phyloP scores from a whole-genome alignment of 495 filamentous ascomycete species.

The Trichoderma gamsii region DNA sequence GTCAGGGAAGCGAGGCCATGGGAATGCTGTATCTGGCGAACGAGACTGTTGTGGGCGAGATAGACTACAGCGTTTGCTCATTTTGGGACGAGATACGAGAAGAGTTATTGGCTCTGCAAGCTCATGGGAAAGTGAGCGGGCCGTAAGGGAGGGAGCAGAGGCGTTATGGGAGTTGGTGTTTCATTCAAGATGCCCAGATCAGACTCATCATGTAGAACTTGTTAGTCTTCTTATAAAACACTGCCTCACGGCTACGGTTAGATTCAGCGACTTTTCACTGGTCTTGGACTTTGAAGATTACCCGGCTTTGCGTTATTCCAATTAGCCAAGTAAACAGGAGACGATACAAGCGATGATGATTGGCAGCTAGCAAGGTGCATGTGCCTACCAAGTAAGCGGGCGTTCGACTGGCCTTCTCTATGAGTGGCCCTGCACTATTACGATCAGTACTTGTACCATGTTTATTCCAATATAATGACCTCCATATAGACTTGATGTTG shows the following conservation, averaged over 20 bases:
- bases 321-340: too few relatives aligned
- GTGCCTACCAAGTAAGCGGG: too few relatives aligned
- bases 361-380: too few relatives aligned
- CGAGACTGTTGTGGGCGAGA: conserved; percentile 1
- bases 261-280: too few relatives aligned
- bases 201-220: neutral
- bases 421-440: too few relatives aligned
- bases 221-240: neutral
- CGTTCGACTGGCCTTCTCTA: too few relatives aligned
- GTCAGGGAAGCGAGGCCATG: neutral
- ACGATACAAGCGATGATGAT: too few relatives aligned
- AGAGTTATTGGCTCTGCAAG: neutral
- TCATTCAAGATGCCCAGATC: neutral
- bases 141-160: neutral
- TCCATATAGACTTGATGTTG: too few relatives aligned
- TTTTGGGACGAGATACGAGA: conserved; percentile 1
- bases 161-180: neutral
- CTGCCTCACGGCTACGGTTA: neutral
- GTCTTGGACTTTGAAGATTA: too few relatives aligned
- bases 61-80: neutral
- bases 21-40: conserved; percentile 4
- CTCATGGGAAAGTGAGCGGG: conserved; percentile 3
- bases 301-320: too few relatives aligned
- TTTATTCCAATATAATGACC: too few relatives aligned
- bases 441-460: too few relatives aligned